Base-by-base conservation (phyloP, 2,329 filamentous ascomycete species). In the Leptodontidium sp. region DNA sequence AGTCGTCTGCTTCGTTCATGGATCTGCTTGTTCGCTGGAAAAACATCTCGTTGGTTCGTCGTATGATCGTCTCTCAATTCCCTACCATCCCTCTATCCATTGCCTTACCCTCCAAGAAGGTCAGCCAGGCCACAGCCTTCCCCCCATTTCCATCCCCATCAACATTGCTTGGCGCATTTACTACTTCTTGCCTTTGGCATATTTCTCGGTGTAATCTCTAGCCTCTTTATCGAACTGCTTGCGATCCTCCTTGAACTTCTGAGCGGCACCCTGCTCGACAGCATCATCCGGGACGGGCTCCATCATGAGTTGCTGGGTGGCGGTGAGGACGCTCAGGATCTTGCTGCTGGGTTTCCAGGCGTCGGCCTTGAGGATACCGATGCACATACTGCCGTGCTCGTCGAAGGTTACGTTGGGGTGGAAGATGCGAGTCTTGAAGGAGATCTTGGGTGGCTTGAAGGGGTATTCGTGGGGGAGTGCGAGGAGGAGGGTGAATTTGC, bases 371-470 rank as follows among this genome's bases (percentile, higher is more conserved):
- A 93, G 83, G 82, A 93, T 89, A 29, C 90, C 91, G 65, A 93
- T 82, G 77, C 91, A 93, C 89, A 93, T 93, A 71, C 85, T 87
- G 47, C 91, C 91, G 74, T 91, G 90, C 76, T 91, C 89, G 74
- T 92, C 90, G 80, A 91, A 92, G 75, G 86, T 89, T 67, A 93
- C 87, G 76, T 93, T 93, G 0, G 91, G 91, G 79, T 93, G 91
- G 82, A 91, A 93, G 80, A 93, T 90, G 75, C 91, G 91, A 59
- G 90, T 93, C 69, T 85, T 85, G 84, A 92, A 93, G 76, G 83
- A 86, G 73, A 93, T 84, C 64, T 86, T 86, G 3, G 90, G 90
- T 7, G 90, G 89, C 78, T 92, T 92, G 85, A 93, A 93, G 8
- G 90, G 90, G 80, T 92, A 93, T 75, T 90, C 88, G 74, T 83